Evolutionary conservation across 1,139 yeast species (phyloP).

Genomic region (Taiozyma onychis): DNA sequence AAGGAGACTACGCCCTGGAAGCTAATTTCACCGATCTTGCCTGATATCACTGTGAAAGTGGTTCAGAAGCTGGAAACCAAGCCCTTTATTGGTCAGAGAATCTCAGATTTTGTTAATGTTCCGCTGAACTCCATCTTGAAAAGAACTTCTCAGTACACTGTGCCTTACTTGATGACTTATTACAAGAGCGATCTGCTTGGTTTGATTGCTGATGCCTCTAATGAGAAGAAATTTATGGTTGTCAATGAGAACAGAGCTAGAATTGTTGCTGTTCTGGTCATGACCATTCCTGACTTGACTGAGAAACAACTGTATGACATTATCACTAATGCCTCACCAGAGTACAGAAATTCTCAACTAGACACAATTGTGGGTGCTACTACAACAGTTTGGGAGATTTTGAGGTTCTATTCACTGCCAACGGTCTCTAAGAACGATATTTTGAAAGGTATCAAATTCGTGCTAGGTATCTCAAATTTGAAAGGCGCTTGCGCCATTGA

Average conservation of each 20-base stretch:
- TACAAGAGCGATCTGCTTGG: constrained; percentile 59
- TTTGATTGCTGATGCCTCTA: constrained; percentile 41
- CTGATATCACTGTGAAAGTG: constrained; percentile 63
- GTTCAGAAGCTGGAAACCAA: constrained; percentile 46
- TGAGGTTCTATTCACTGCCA: constrained; percentile 22
- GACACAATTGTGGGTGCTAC: constrained; percentile 33
- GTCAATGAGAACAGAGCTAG: constrained; percentile 30
- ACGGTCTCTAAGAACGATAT: constrained; percentile 23
- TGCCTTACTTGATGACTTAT: constrained; percentile 69
- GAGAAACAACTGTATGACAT: constrained; percentile 48
- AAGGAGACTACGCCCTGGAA: constrained; percentile 40
- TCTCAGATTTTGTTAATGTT: constrained; percentile 63
- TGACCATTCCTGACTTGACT: constrained; percentile 32
- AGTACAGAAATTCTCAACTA: constrained; percentile 30
- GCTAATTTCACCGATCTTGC: constrained; percentile 71
- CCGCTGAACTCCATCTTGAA: constrained; percentile 55
- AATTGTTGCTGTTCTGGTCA: constrained; percentile 41
- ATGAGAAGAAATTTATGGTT: constrained; percentile 10
- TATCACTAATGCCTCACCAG: constrained; percentile 48
- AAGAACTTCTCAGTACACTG: constrained; percentile 66
- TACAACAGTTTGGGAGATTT: constrained; percentile 24
- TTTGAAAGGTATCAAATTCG: constrained; percentile 24
- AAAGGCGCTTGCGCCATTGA: constrained; percentile 25
- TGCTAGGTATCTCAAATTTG: constrained; percentile 19
- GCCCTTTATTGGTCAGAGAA: constrained; percentile 48